Evolutionary conservation across 2,329 filamentous ascomycete species (phyloP).

Genomic region (Phaeosphaeria sp.): DNA sequence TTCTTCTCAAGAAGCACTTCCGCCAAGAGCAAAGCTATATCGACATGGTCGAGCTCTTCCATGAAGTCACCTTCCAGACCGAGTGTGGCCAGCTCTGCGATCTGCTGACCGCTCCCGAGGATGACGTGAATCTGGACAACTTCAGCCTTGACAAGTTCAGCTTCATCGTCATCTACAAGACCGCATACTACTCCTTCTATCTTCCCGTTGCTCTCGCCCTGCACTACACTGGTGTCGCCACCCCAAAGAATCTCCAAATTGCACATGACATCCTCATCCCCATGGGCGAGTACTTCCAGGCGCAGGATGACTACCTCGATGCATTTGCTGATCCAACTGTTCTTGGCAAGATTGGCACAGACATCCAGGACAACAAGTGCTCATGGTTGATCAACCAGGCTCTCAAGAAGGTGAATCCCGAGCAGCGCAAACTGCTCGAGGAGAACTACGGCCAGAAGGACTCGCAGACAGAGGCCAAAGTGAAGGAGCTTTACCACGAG

Average conservation of each 20-base stretch:
- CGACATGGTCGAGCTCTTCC: constrained; percentile 94
- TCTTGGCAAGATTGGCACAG: constrained; percentile 98
- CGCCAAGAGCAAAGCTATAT: constrained; percentile 84
- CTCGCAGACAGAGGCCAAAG: constrained; percentile 76
- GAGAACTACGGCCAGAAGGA: constrained; percentile 96
- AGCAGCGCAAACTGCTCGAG: constrained; percentile 87
- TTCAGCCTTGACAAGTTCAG: constrained; percentile 95
- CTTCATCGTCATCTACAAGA: constrained; percentile 99
- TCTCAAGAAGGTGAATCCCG: constrained; percentile 76
- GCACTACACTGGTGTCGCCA: constrained; percentile 83
- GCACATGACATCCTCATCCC: constrained; percentile 93
- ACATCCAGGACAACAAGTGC: constrained; percentile 99
- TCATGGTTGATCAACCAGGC: constrained; percentile 98
- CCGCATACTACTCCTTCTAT: constrained; percentile 99
- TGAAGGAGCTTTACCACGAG: constrained; percentile 90
- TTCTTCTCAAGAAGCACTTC: constrained; percentile 93
- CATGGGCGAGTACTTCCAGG: constrained; percentile 98
- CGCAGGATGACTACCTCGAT: constrained; percentile 98
- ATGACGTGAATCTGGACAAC: constrained; percentile 89
- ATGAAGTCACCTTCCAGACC: constrained; percentile 91
- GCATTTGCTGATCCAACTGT: constrained; percentile 92
- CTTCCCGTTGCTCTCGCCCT: constrained; percentile 92
- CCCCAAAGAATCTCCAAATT: constrained; percentile 85
- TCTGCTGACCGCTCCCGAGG: constrained; percentile 93
- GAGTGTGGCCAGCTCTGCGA: constrained; percentile 96